A percentile compares a stretch with the other conserved stretches of the same genome.
phyloP scores from a whole-genome alignment of 768 basidiomycete genomes.

The Tricholoma sp. region DNA sequence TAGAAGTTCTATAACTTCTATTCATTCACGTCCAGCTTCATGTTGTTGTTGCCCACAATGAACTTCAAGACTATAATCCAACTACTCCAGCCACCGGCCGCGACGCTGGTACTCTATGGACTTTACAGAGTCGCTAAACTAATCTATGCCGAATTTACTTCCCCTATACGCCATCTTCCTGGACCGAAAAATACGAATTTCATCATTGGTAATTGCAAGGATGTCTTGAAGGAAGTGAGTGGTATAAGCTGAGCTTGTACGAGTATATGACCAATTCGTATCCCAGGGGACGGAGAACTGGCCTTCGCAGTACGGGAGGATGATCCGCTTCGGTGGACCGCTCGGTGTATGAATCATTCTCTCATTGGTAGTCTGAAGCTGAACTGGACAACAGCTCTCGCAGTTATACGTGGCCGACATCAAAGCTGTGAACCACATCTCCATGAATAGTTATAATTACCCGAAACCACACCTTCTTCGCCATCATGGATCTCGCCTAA shows the following conservation, averaged over 20 bases:
- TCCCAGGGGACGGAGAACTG: slow-evolving; percentile 23
- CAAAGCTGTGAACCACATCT: slow-evolving; percentile 57
- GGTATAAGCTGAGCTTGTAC: not conserved
- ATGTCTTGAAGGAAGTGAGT: slow-evolving; percentile 38
- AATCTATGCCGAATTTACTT: slow-evolving; percentile 28
- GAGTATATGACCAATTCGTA: not conserved
- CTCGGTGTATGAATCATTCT: slow-evolving; percentile 30
- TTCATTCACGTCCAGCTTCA: no score
- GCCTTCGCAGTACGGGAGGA: slow-evolving; percentile 12
- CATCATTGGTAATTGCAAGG: slow-evolving; percentile 44
- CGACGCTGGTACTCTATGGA: slow-evolving; percentile 13
- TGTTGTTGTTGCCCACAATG: no score
- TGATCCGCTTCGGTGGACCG: slow-evolving; percentile 16
- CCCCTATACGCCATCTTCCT: slow-evolving; percentile 43
- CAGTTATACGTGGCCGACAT: slow-evolving; percentile 56
- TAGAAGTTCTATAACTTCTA: no score
- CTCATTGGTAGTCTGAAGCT: not conserved
- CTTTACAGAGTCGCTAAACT: slow-evolving; percentile 28
- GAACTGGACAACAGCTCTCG: slow-evolving; percentile 17
- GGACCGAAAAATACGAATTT: slow-evolving; percentile 42
- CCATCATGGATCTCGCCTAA: not conserved
- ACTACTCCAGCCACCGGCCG: no score
- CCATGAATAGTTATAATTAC: slow-evolving; percentile 50
- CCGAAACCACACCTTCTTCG: slow-evolving; percentile 39
- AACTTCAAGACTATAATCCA: no score